Evolutionary conservation across 805 yeast genomes (phyloP).

Genomic region (Ogataea trehaloabstinens): DNA sequence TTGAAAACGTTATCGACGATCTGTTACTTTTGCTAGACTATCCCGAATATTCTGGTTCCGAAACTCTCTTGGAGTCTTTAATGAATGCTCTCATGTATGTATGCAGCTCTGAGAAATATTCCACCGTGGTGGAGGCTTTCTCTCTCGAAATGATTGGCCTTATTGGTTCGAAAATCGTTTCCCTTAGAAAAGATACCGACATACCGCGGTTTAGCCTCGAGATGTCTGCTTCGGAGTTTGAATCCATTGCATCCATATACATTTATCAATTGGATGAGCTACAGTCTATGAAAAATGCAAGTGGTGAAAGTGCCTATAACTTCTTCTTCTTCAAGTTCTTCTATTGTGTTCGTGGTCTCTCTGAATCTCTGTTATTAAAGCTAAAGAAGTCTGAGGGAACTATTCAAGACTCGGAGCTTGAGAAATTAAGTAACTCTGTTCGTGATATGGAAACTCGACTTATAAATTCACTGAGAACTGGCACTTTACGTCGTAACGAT

Average conservation of each 20-base stretch:
- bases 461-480: neutral
- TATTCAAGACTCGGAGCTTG: neutral
- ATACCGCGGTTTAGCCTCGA: constrained; percentile 5
- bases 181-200: constrained; percentile 24
- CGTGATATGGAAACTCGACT: neutral
- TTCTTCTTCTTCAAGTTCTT: constrained; percentile 11
- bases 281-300: constrained; percentile 1
- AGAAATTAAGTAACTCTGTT: neutral
- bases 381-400: neutral
- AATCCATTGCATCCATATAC: constrained; percentile 6
- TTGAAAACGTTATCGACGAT: constrained; percentile 60
- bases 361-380: neutral
- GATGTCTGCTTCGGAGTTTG: constrained; percentile 10
- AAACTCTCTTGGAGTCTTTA: constrained; percentile 44
- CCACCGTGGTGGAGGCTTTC: constrained; percentile 45
- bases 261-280: constrained; percentile 6
- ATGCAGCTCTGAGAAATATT: constrained; percentile 37
- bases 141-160: constrained; percentile 61
- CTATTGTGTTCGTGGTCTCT: neutral
- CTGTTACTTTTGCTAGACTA: constrained; percentile 43
- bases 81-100: constrained; percentile 41
- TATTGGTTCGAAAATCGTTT: constrained; percentile 51
- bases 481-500: neutral
- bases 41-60: constrained; percentile 67
- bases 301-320: constrained; percentile 4